A percentile compares a stretch with the other conserved stretches of the same genome.
Conservation (phyloP, 23 red algal species). For the Cyanidioschyzon merolae region DNA sequence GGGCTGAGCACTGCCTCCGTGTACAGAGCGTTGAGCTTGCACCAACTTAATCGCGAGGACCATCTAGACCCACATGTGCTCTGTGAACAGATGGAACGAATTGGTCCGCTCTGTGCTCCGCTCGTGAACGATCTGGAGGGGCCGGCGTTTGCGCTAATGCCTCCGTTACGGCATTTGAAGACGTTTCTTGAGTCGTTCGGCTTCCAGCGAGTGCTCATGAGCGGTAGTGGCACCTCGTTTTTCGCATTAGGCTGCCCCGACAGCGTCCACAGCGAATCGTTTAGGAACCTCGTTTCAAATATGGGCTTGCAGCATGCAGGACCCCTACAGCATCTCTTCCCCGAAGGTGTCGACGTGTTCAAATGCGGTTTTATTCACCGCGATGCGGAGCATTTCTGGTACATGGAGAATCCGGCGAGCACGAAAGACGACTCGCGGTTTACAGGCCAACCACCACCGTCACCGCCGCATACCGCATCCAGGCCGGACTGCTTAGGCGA, state of each 20-base stretch:
- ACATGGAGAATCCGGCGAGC: constrained; percentile 51
- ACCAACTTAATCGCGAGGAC: constrained; percentile 32
- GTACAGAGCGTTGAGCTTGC: constrained; percentile 40
- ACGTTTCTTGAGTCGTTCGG: constrained; percentile 35
- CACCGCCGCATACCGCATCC: no score
- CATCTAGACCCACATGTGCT: constrained; percentile 39
- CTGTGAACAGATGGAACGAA: neutral
- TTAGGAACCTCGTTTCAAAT: neutral
- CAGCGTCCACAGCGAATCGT: no score
- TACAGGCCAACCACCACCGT: no score
- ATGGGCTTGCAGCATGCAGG: neutral
- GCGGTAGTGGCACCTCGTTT: constrained; percentile 92
- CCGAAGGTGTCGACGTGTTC: constrained; percentile 36
- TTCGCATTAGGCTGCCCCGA: constrained; percentile 77
- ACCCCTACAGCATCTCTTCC: constrained; percentile 30
- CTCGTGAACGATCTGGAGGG: constrained; percentile 88
- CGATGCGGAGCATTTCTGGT: constrained; percentile 37
- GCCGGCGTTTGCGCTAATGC: constrained; percentile 61
- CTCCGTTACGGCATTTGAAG: constrained; percentile 53
- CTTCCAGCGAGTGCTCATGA: constrained; percentile 89
- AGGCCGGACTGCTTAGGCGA: no score
- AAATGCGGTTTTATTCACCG: constrained; percentile 34
- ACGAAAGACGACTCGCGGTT: no score
- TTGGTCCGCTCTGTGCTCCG: constrained; percentile 27
- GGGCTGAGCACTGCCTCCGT: constrained; percentile 58